A percentile compares a stretch with the other conserved stretches of the same genome.
These are phyloP conservation scores for Diospyros lotus DNA, from an alignment of 148 eudicot species.

Conservation along the genomic window DNA sequence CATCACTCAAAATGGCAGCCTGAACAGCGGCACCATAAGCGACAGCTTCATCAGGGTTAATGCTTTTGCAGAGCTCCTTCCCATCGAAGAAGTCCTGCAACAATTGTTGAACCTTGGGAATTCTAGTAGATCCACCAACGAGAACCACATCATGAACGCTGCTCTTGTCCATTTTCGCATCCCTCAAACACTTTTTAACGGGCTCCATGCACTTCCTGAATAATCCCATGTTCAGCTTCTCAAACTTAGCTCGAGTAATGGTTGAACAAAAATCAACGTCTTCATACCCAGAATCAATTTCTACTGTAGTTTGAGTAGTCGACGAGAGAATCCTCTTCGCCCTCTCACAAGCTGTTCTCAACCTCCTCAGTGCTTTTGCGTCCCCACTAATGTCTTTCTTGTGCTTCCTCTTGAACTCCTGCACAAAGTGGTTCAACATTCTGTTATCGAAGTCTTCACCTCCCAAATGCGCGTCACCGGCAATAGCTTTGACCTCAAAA, in stretches of 20 bases:
- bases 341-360: constrained; percentile 16
- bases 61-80: constrained; percentile 20
- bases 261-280: constrained; percentile 13
- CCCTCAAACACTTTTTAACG: constrained; percentile 18
- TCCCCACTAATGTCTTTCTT: constrained; percentile 17
- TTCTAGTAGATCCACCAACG: constrained; percentile 16
- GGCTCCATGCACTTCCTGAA: constrained; percentile 20
- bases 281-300: constrained; percentile 12
- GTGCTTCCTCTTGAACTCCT: constrained; percentile 16
- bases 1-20: constrained; percentile 15
- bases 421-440: constrained; percentile 18
- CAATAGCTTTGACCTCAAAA: constrained; percentile 15
- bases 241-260: constrained; percentile 14
- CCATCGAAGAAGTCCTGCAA: constrained; percentile 17
- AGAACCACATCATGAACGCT: constrained; percentile 17
- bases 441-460: constrained; percentile 18
- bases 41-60: constrained; percentile 18
- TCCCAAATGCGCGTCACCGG: constrained; percentile 14
- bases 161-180: constrained; percentile 15
- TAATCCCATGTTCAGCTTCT: constrained; percentile 17
- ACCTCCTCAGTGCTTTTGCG: constrained; percentile 14
- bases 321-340: constrained; percentile 15
- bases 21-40: constrained; percentile 19
- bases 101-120: constrained; percentile 14
- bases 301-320: constrained; percentile 14